Conservation (phyloP, 371 early-diverging fungal species). For the Lichtheimia ramosa region DNA sequence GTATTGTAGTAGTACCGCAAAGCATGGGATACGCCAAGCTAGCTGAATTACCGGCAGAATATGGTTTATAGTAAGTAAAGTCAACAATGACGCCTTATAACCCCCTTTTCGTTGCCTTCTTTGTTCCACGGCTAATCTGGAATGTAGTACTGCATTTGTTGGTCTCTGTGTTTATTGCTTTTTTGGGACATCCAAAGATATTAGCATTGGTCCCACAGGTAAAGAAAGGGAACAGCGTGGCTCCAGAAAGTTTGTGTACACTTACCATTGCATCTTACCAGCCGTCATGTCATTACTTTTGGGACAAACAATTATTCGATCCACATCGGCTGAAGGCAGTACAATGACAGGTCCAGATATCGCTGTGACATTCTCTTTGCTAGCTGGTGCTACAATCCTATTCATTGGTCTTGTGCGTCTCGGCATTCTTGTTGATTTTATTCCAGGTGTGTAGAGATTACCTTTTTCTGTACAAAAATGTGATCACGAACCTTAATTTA, state of each 20-base stretch:
- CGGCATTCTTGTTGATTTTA: slow-evolving; percentile 87
- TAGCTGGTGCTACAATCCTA: slow-evolving; percentile 64
- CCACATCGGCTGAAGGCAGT: slow-evolving; percentile 25
- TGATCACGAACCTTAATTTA: neutral
- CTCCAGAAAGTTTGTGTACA: neutral
- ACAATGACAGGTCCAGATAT: slow-evolving; percentile 43
- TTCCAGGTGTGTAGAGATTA: slow-evolving; percentile 49
- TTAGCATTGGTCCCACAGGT: slow-evolving; percentile 83
- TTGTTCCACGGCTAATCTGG: neutral
- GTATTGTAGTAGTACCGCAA: slow-evolving; percentile 85
- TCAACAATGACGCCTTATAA: neutral
- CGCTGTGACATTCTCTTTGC: slow-evolving; percentile 58
- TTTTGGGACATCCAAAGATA: slow-evolving; percentile 85
- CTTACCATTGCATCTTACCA: neutral
- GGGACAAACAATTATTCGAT: slow-evolving; percentile 64
- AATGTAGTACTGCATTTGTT: slow-evolving; percentile 56
- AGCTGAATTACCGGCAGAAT: slow-evolving; percentile 78
- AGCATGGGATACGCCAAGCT: slow-evolving; percentile 83
- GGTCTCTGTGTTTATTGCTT: slow-evolving; percentile 78
- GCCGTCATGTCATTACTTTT: slow-evolving; percentile 82
- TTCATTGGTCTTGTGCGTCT: slow-evolving; percentile 76
- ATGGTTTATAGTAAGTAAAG: slow-evolving; percentile 78
- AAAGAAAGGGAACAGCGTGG: neutral
- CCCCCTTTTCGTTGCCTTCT: no score
- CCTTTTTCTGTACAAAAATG: neutral